Base-by-base conservation (phyloP, 495 filamentous ascomycete genomes). In the Friedmanniomyces simplex region DNA sequence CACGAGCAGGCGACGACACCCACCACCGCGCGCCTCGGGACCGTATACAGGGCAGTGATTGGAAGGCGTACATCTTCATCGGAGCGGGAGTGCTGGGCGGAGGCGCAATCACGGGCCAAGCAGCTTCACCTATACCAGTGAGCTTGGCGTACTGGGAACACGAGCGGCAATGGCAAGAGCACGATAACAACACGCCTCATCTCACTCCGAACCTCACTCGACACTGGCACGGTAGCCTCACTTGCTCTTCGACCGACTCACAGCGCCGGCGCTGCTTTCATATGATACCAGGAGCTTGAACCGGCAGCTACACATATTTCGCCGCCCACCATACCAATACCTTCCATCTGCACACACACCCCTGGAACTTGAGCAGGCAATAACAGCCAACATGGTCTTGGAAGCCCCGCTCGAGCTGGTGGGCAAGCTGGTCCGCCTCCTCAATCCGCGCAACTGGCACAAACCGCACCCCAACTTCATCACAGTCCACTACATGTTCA, bases 401-500 rank as follows among this genome's bases (percentile, higher is more conserved):
- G 51, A 54, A 54, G 20, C 1, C 20, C 1, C 25, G 13, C 14
- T 8, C 32, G 24, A 30, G 49, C 39, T 6, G 14, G 49, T 24
- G 4, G 28, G n/a, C 51, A 54, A 24, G 11, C 20, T 12, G 22
- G 34, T 42, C 20, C 34, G 51, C 21, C 5, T n/a, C 2, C 21
- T 54, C 16, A 11, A 54, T 32, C 51, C 51, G 36, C 71, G 63
- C 74, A 80, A 52, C 75, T 83, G 10, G 81, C 81, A 54, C 79
- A 7, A 25, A 18, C 34, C 37, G 20, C 51, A 54, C 25, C 32
- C 94, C 66, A 91, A 88, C 68, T 96, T 95, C 67, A 91, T 95
- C 42, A 80, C 87, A 5, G 72, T 85, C 12, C 91, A 96, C 66
- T 96, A 97, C 69, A 72, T 83, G 51, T 96, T 89, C 69, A 81